These are phyloP conservation scores for Wallacemonas sp. DNA, from an alignment of 208 protist genomes.

Conservation along the genomic window DNA sequence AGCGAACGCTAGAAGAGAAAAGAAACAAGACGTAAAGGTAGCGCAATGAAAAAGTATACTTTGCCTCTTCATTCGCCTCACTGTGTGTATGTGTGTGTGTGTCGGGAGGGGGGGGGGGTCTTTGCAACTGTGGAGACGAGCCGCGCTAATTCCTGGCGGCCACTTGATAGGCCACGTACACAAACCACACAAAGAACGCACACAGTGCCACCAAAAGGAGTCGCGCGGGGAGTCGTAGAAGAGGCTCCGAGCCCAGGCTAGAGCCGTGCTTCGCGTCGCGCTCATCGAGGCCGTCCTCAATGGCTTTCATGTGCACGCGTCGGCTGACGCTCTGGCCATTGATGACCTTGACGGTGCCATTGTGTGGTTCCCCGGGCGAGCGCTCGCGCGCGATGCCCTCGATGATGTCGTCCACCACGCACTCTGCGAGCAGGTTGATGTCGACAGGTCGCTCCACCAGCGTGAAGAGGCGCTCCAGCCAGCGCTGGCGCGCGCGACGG, in stretches of 20 bases:
- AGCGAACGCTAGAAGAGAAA: background rate
- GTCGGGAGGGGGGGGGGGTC: too few species aligned
- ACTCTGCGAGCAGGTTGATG: constrained; percentile 43
- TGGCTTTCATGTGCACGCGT: constrained; percentile 42
- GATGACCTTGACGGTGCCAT: constrained; percentile 40
- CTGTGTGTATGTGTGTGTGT: too few species aligned
- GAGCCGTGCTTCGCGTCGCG: constrained; percentile 20
- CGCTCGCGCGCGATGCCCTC: constrained; percentile 23
- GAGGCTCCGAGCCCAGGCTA: background rate
- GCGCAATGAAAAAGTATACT: too few species aligned
- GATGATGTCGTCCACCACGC: constrained; percentile 58
- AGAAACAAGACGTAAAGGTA: background rate
- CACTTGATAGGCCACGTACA: constrained; percentile 1
- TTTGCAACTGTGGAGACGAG: too few species aligned
- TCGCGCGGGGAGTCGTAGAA: constrained; percentile 2
- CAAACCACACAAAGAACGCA: background rate
- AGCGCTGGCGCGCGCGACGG: constrained; percentile 22
- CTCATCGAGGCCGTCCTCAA: constrained; percentile 41
- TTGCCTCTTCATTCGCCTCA: too few species aligned
- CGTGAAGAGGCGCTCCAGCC: constrained; percentile 33
- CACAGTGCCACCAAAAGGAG: background rate
- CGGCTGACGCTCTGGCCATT: constrained; percentile 42
- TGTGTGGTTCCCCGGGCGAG: background rate
- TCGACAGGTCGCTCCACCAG: constrained; percentile 37
- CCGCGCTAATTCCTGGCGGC: background rate